Conservation (phyloP, 805 yeast genomes). For the Teunomyces kruisii region DNA sequence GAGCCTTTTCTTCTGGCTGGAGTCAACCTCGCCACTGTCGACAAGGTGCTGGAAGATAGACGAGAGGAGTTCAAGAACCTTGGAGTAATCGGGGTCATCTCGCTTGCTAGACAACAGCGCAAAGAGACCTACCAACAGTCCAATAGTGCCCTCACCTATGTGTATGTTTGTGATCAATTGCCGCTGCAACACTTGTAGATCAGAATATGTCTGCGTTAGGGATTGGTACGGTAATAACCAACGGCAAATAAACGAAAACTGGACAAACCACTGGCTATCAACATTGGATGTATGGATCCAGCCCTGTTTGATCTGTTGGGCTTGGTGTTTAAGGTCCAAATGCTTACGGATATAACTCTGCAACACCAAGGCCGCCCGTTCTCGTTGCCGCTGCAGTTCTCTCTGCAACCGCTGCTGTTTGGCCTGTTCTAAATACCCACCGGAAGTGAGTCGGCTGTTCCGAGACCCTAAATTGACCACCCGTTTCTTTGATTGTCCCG, state of each 20-base stretch:
- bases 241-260: background rate
- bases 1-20: background rate
- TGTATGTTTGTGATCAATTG: background rate
- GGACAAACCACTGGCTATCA: background rate
- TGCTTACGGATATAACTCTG: constrained; percentile 50
- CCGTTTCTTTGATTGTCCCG: constrained; percentile 62
- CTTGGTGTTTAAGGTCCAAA: constrained; percentile 27
- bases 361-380: constrained; percentile 48
- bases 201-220: background rate
- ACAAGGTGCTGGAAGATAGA: constrained; percentile 14
- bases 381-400: constrained; percentile 51
- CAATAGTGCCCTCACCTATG: background rate
- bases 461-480: constrained; percentile 60
- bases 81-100: background rate
- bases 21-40: constrained; percentile 1
- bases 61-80: background rate
- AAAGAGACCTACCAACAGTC: background rate
- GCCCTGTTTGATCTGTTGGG: constrained; percentile 10
- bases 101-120: background rate
- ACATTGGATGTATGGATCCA: background rate
- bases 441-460: constrained; percentile 40
- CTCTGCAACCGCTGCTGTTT: constrained; percentile 65
- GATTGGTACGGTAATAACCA: background rate
- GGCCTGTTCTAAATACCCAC: constrained; percentile 58
- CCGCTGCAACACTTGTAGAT: background rate